Base-by-base conservation (phyloP, 495 filamentous ascomycete species). In the Daldinia concentrica region DNA sequence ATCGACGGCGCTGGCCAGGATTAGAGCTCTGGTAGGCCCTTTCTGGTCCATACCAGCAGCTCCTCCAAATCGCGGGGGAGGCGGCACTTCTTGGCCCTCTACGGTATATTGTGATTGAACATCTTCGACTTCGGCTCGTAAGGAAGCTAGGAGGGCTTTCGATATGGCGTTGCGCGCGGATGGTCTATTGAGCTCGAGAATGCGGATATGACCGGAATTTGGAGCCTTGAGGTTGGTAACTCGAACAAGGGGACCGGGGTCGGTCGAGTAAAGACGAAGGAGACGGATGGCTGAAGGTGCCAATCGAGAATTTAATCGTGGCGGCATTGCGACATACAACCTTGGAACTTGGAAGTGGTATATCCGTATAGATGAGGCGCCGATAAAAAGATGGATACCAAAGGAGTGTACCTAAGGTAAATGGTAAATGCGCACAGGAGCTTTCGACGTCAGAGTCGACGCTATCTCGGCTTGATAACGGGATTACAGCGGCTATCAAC, bases 121-220 rank as follows among this genome's bases (percentile, higher is more conserved):
- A 36, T 85, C 84, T 58, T 88, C 81, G 52, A 98, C 85, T 58
- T 95, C 86, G n/a, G 86, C 79, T 26, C 85, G 82, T 24, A 99
- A 86, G 12, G 90, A 86, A 6, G 85, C 78, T 58, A 99, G 84
- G 34, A 99, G 84, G 39, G 88, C 87, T 54, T 83, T 84, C 0
- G 95, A 98, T 79, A 99, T 91, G 54, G 95, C 94, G 76, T 99
- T 99, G 68, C 93, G 90, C 41, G 93, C 91, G 1, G 85, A 75
- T 3, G 94, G 95, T 12, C 92, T 88, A 80, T 97, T 92, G 70
- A 99, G 89, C 58, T 93, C 90, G 58, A 99, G 86, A 67, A 98
- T 86, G 48, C 92, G 90, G 78, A 99, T 95, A 80, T 90, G 90
- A 64, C 95, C 95, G 4, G 87, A 87, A 72, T 91, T 89, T 0